phyloP scores from a whole-genome alignment of 2,329 filamentous ascomycete genomes.

The Phyllosticta citribraziliensis region DNA sequence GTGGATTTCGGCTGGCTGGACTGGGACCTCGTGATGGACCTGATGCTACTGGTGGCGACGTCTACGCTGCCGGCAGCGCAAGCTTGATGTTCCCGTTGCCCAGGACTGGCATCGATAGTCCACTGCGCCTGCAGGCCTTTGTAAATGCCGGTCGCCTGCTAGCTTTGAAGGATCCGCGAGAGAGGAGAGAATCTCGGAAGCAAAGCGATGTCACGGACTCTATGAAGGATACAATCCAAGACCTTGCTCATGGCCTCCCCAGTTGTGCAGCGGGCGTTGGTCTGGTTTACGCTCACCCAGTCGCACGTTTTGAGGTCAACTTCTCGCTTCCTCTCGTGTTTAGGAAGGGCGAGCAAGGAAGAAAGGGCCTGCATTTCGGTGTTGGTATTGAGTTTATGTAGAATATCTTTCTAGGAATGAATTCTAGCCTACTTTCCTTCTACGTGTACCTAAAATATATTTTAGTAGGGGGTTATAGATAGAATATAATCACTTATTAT shows the following conservation, averaged over 20 bases:
- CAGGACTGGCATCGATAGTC: slow-evolving; percentile 68
- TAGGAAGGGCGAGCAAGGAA: slow-evolving; percentile 71
- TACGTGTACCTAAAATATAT: neutral
- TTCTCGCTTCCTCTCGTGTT: slow-evolving; percentile 80
- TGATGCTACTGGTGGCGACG: slow-evolving; percentile 82
- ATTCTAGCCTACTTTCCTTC: neutral
- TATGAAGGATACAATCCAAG: slow-evolving; percentile 54
- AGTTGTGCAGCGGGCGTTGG: slow-evolving; percentile 82
- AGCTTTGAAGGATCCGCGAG: slow-evolving; percentile 49
- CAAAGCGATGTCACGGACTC: slow-evolving; percentile 42
- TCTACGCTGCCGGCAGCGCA: slow-evolving; percentile 82
- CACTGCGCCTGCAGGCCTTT: slow-evolving; percentile 80
- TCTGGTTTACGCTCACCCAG: slow-evolving; percentile 87
- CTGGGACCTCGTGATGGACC: slow-evolving; percentile 78
- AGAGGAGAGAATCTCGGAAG: slow-evolving; percentile 25
- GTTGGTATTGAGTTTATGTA: slow-evolving; percentile 94
- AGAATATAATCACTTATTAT: too few relatives aligned
- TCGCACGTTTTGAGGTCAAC: slow-evolving; percentile 90
- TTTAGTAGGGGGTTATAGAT: too few relatives aligned
- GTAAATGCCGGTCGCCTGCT: slow-evolving; percentile 82
- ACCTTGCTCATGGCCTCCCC: slow-evolving; percentile 66
- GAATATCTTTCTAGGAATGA: slow-evolving; percentile 6
- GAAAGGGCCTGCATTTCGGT: slow-evolving; percentile 91
- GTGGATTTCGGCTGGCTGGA: slow-evolving; percentile 83
- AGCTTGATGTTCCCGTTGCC: slow-evolving; percentile 81